Conservation (phyloP, 202 grass and related monocot species). For the Alloteropsis angusta region DNA sequence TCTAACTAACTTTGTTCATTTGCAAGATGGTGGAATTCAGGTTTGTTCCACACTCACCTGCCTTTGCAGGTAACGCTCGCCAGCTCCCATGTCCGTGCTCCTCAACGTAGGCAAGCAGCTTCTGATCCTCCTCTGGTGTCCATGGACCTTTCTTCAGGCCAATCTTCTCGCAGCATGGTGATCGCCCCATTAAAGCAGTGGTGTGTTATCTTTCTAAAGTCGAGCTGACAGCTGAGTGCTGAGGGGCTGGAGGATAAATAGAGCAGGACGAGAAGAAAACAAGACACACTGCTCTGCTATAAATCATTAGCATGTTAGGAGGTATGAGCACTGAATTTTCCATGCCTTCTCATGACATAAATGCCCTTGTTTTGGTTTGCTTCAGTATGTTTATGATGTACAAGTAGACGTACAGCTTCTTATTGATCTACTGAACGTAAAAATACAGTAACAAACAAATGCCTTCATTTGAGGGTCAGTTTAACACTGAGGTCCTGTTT, state of each 20-base stretch:
- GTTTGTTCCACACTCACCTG: conserved; percentile 44
- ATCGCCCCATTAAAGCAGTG: conserved; percentile 61
- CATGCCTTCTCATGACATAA: conserved; percentile 28
- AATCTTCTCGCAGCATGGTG: conserved; percentile 87
- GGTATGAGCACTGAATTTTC: conserved; percentile 34
- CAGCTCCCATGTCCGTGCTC: conserved; percentile 94
- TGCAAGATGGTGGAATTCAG: conserved; percentile 16
- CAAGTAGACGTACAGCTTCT: conserved; percentile 24
- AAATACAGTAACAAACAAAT: conserved; percentile 20
- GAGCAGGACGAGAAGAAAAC: conserved; percentile 22
- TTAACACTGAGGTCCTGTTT: conserved; percentile 30
- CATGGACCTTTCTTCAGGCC: conserved; percentile 94
- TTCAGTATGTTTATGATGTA: conserved; percentile 8
- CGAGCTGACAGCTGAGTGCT: conserved; percentile 19
- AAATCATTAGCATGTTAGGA: conserved; percentile 17
- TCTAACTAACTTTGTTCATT: conserved; percentile 15
- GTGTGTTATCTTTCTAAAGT: conserved; percentile 21
- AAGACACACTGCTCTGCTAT: conserved; percentile 11
- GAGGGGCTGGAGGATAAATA: conserved; percentile 31
- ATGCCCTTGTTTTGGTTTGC: conserved; percentile 25
- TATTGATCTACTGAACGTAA: conserved; percentile 11
- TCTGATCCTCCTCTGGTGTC: conserved; percentile 86
- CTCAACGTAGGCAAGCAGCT: conserved; percentile 89
- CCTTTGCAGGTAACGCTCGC: conserved; percentile 81
- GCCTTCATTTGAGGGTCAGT: conserved; percentile 31